phyloP scores from a whole-genome alignment of 2,329 filamentous ascomycete species.

The Ophiostoma sp. region DNA sequence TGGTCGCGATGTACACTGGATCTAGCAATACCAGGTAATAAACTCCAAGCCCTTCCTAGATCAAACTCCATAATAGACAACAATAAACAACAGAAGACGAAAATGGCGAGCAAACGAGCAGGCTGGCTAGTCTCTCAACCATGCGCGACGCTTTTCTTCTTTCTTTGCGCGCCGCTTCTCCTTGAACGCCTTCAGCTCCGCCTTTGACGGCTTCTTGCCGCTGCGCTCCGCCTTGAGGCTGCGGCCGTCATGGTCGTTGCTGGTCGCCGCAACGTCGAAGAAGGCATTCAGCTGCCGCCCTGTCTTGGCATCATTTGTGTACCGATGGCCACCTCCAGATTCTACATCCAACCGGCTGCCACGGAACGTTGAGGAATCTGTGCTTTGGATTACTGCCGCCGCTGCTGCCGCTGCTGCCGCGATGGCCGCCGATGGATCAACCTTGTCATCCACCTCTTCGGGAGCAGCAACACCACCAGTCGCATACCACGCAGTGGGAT shows the following conservation, averaged over 20 bases:
- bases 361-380: conserved; percentile 83
- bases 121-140: conserved; percentile 65
- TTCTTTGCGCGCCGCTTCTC: conserved; percentile 85
- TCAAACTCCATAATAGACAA: not conserved
- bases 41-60: not conserved
- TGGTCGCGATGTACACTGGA: not conserved
- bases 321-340: conserved; percentile 51
- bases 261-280: conserved; percentile 92
- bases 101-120: not conserved
- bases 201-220: conserved; percentile 74
- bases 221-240: conserved; percentile 88
- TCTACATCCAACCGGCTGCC: conserved; percentile 43
- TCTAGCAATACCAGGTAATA: not conserved
- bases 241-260: conserved; percentile 81
- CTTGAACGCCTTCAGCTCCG: conserved; percentile 85
- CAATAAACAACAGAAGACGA: not conserved
- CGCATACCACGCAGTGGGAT: conserved; percentile 92
- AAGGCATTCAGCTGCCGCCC: conserved; percentile 85
- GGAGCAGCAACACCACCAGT: conserved; percentile 39
- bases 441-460: conserved; percentile 26
- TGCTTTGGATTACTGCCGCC: conserved; percentile 72
- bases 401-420: conserved; percentile 32
- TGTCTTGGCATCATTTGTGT: conserved; percentile 83
- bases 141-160: conserved; percentile 88
- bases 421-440: conserved; percentile 23